Conservation (phyloP, 2,329 filamentous ascomycete species). For the Teratosphaeriaceae sp. region DNA sequence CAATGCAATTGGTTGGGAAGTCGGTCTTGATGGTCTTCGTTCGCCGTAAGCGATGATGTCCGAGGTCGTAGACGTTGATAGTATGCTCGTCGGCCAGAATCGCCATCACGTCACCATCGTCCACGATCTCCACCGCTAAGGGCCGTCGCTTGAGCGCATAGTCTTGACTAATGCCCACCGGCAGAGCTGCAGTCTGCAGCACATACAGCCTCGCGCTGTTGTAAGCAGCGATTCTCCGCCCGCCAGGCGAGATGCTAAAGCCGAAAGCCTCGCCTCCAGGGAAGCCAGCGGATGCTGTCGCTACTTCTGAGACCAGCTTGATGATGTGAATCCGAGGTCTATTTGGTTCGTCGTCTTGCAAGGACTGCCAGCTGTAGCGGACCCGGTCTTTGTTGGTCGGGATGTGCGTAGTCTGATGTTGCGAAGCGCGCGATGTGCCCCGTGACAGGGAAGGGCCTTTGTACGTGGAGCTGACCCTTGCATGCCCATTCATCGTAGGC, state of each 20-base stretch:
- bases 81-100: slow-evolving; percentile 77
- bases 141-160: slow-evolving; percentile 73
- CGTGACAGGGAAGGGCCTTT: slow-evolving; percentile 11
- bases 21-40: slow-evolving; percentile 66
- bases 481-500: slow-evolving; percentile 7
- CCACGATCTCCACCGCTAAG: slow-evolving; percentile 67
- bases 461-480: slow-evolving; percentile 1
- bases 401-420: slow-evolving; percentile 19
- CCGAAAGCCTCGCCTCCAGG: slow-evolving; percentile 70
- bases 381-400: slow-evolving; percentile 26
- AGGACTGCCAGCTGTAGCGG: slow-evolving; percentile 33
- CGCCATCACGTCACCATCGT: slow-evolving; percentile 67
- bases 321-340: slow-evolving; percentile 46
- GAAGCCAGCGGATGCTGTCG: slow-evolving; percentile 66
- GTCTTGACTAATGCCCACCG: slow-evolving; percentile 59
- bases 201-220: slow-evolving; percentile 82
- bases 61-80: slow-evolving; percentile 72
- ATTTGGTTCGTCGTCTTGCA: slow-evolving; percentile 31
- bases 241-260: slow-evolving; percentile 70
- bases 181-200: slow-evolving; percentile 57
- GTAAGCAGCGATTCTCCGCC: slow-evolving; percentile 68
- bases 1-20: slow-evolving; percentile 69
- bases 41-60: slow-evolving; percentile 56
- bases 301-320: slow-evolving; percentile 75
- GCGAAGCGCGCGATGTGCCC: slow-evolving; percentile 9